phyloP scores from a whole-genome alignment of 192 early-diverging fungal genomes.

The Funneliformis geosporum region DNA sequence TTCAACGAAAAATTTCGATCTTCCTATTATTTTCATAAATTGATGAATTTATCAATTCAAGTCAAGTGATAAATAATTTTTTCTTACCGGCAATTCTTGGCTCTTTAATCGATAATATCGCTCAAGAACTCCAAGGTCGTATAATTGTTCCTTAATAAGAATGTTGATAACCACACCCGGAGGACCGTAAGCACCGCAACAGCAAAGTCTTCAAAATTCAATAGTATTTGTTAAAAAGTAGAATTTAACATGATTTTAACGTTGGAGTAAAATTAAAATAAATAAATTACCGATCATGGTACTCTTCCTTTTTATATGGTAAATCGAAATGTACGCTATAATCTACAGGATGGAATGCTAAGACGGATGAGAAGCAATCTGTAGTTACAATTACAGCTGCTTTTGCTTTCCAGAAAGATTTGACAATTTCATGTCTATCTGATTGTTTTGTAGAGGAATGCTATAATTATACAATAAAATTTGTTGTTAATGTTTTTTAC shows the following conservation, averaged over 20 bases:
- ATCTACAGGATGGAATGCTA: conserved; percentile 8
- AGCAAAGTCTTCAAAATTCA: conserved; percentile 3
- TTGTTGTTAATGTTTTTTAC: too few species aligned
- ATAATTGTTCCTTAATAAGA: neutral
- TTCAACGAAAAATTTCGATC: neutral
- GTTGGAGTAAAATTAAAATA: neutral
- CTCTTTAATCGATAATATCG: conserved; percentile 26
- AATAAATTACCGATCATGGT: conserved; percentile 28
- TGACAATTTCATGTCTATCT: conserved; percentile 17
- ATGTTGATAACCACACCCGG: conserved; percentile 7
- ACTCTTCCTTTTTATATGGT: conserved; percentile 22
- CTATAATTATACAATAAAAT: too few species aligned
- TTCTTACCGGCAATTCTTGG: conserved; percentile 15
- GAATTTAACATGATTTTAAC: neutral
- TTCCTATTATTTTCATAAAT: neutral
- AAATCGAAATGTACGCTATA: conserved; percentile 29
- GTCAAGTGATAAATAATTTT: neutral
- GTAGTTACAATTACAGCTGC: neutral
- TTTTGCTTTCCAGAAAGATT: conserved; percentile 8
- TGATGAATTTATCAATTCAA: neutral
- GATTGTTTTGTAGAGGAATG: conserved; percentile 13
- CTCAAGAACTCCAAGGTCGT: conserved; percentile 19
- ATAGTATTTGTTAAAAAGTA: neutral
- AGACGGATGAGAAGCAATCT: conserved; percentile 6
- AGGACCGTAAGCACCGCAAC: conserved; percentile 22